These are phyloP conservation scores for Talaromyces rugulosus DNA, from an alignment of 2,329 filamentous ascomycete genomes.

Conservation along the genomic window DNA sequence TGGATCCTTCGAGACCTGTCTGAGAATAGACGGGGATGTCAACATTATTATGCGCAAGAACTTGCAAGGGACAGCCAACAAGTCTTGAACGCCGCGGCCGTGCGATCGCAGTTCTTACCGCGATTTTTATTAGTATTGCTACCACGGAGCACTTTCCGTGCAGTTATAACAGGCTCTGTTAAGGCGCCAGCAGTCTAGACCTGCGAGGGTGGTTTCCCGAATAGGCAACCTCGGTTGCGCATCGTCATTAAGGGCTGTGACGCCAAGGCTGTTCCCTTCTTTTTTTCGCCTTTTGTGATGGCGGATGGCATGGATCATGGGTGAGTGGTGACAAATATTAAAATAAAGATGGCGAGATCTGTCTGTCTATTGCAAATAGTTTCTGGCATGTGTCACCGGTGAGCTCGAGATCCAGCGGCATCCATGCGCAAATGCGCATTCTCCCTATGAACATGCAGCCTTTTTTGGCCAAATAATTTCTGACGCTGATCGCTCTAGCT, in stretches of 20 bases:
- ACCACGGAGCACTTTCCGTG: not conserved
- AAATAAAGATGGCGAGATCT: not conserved
- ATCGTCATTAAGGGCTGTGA: not conserved
- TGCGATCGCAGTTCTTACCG: not conserved
- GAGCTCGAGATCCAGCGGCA: not conserved
- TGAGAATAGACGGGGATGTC: not conserved
- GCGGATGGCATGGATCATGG: not conserved
- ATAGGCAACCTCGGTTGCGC: not conserved
- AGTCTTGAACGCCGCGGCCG: not conserved
- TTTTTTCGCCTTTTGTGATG: not conserved
- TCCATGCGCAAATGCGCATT: not conserved
- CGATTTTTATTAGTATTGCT: not conserved
- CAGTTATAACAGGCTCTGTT: not conserved
- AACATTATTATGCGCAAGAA: not conserved
- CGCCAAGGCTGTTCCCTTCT: not conserved
- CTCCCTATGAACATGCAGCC: not conserved
- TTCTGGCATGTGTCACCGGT: not conserved
- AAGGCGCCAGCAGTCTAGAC: not conserved
- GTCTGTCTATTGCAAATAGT: not conserved
- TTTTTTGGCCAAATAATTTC: not conserved
- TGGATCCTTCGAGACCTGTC: not conserved
- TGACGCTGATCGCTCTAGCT: not conserved
- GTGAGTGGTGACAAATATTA: not conserved
- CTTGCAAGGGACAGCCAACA: not conserved
- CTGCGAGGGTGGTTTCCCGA: not conserved